These are phyloP conservation scores for Candida gigantensis DNA, from an alignment of 1,139 yeast species.

Conservation along the genomic window DNA sequence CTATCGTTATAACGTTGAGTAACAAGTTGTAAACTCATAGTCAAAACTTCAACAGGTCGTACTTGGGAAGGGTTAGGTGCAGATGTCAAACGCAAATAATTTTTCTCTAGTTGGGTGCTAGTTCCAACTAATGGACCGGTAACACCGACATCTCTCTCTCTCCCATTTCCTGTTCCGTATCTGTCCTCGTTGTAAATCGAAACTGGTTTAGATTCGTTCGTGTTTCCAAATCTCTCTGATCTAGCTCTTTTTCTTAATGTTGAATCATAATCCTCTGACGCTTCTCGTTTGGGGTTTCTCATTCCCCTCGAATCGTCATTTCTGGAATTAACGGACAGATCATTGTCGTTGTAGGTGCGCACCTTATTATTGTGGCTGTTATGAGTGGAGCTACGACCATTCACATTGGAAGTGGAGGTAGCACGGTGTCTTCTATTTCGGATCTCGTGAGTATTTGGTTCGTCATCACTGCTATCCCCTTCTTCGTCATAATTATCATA, in stretches of 20 bases:
- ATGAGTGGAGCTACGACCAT: too few relatives aligned
- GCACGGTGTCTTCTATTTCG: too few relatives aligned
- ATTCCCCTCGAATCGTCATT: too few relatives aligned
- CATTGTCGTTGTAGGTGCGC: too few relatives aligned
- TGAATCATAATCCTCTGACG: conserved; percentile 28
- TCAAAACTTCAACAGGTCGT: conserved; percentile 67
- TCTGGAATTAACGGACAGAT: too few relatives aligned
- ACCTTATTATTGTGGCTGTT: too few relatives aligned
- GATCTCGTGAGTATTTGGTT: too few relatives aligned
- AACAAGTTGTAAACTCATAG: conserved; percentile 57
- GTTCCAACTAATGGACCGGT: conserved; percentile 61
- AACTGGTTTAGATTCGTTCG: conserved; percentile 3
- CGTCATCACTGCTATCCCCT: too few relatives aligned
- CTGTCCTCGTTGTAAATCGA: conserved; percentile 6
- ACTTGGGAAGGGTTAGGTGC: conserved; percentile 87
- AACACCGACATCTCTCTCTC: too few relatives aligned
- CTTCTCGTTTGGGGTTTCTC: background rate
- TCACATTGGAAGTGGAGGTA: too few relatives aligned
- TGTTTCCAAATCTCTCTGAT: conserved; percentile 47
- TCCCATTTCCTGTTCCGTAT: background rate
- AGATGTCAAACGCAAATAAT: conserved; percentile 80
- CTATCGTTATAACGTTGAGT: conserved; percentile 51
- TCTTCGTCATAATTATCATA: too few relatives aligned
- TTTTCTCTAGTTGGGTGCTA: conserved; percentile 67
- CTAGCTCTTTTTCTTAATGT: conserved; percentile 45